These are phyloP conservation scores for Ilex asprella DNA, from an alignment of 257 asterid genomes.

Conservation along the genomic window DNA sequence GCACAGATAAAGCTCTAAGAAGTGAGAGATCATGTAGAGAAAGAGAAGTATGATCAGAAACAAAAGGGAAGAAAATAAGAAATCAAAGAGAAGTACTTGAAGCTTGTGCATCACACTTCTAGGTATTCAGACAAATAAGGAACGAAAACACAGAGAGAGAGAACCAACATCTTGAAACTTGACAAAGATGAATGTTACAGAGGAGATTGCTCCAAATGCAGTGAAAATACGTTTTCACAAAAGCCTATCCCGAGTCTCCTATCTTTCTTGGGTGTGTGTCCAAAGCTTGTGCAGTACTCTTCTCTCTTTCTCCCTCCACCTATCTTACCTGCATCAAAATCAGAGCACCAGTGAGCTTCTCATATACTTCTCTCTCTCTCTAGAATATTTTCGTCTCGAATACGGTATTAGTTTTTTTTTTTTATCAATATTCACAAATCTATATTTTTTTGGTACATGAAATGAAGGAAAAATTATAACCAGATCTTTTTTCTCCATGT, in stretches of 20 bases:
- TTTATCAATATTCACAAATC: too few relatives aligned
- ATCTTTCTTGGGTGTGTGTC: conserved; percentile 29
- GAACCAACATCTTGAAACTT: conserved; percentile 38
- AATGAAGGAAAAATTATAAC: too few relatives aligned
- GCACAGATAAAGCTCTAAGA: not conserved
- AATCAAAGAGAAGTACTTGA: conserved; percentile 11
- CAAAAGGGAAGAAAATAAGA: conserved; percentile 20
- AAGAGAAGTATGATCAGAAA: conserved; percentile 2
- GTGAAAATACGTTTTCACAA: conserved; percentile 16
- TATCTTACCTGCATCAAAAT: conserved; percentile 55
- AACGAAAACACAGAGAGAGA: not conserved
- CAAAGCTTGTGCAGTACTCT: conserved; percentile 46
- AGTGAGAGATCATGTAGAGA: not conserved
- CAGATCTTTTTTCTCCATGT: too few relatives aligned
- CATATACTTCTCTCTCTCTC: conserved; percentile 27
- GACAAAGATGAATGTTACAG: conserved; percentile 22
- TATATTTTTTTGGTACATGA: too few relatives aligned
- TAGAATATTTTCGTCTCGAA: too few relatives aligned
- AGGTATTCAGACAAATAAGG: conserved; percentile 15
- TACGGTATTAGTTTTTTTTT: not conserved
- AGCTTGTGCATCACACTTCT: conserved; percentile 7
- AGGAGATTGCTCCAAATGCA: not conserved
- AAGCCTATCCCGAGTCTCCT: conserved; percentile 6
- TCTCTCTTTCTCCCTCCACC: conserved; percentile 24
- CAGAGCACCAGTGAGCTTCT: conserved; percentile 69